Conservation (phyloP, 495 filamentous ascomycete genomes). For the Penicillium coffeae region DNA sequence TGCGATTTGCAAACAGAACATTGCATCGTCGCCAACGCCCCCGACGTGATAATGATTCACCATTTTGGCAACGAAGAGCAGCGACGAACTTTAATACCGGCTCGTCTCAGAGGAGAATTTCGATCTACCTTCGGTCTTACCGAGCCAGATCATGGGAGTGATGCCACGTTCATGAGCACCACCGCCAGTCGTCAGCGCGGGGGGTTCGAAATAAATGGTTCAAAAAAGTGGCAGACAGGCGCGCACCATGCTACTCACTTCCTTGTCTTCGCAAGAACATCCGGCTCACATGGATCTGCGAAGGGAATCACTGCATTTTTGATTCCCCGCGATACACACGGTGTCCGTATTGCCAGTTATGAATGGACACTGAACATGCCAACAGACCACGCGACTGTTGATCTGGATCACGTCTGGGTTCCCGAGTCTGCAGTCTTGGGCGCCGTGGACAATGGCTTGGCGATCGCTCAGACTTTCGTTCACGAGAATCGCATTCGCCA, state of each 20-base stretch:
- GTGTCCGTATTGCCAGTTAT: constrained; percentile 48
- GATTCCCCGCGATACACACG: constrained; percentile 42
- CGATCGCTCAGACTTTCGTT: constrained; percentile 58
- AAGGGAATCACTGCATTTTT: constrained; percentile 57
- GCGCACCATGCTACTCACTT: constrained; percentile 56
- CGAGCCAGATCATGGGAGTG: constrained; percentile 57
- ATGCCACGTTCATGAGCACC: constrained; percentile 56
- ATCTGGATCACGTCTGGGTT: constrained; percentile 46
- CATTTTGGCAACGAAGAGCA: constrained; percentile 51
- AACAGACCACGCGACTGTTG: constrained; percentile 56
- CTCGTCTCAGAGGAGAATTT: constrained; percentile 45
- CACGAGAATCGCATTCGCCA: constrained; percentile 61
- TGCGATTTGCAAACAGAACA: constrained; percentile 63
- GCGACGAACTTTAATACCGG: constrained; percentile 45
- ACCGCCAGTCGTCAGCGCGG: constrained; percentile 32
- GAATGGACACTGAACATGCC: constrained; percentile 64
- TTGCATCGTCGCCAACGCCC: constrained; percentile 56
- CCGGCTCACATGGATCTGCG: constrained; percentile 40
- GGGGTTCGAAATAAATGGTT: constrained; percentile 51
- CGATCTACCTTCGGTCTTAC: constrained; percentile 56
- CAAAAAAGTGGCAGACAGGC: constrained; percentile 61
- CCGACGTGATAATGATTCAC: constrained; percentile 53
- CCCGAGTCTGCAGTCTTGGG: constrained; percentile 48
- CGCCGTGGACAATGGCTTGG: constrained; percentile 41
- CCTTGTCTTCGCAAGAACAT: constrained; percentile 55